A percentile compares a stretch with the other conserved stretches of the same genome.
These are phyloP conservation scores for Gentiana macrophylla DNA, from an alignment of 257 asterid genomes.

Conservation along the genomic window DNA sequence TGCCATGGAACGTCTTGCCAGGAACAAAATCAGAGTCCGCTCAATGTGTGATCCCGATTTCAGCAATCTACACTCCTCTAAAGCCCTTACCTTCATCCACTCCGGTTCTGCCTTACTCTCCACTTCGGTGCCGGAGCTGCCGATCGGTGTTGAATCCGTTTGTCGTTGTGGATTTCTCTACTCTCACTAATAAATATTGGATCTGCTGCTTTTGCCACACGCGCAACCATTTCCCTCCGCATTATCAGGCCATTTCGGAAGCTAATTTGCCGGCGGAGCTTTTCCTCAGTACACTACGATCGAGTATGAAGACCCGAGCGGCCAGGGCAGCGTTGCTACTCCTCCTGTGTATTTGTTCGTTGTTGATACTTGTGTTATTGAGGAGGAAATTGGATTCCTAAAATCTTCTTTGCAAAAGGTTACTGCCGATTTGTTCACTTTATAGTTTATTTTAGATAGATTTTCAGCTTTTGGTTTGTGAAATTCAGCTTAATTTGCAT, in stretches of 20 bases:
- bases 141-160: slow-evolving; percentile 91
- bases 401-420: slow-evolving; percentile 86
- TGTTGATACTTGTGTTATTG: slow-evolving; percentile 80
- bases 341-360: slow-evolving; percentile 62
- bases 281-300: slow-evolving; percentile 79
- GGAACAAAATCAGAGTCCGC: slow-evolving; percentile 89
- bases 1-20: slow-evolving; percentile 98
- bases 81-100: slow-evolving; percentile 61
- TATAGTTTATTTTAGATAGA: not conserved
- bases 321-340: slow-evolving; percentile 21
- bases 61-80: slow-evolving; percentile 85
- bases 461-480: not conserved
- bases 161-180: slow-evolving; percentile 81
- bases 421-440: not conserved
- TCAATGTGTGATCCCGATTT: slow-evolving; percentile 81
- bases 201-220: slow-evolving; percentile 89
- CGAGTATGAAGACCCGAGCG: slow-evolving; percentile 50
- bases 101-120: slow-evolving; percentile 70
- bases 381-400: slow-evolving; percentile 82
- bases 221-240: slow-evolving; percentile 78
- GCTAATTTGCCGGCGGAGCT: slow-evolving; percentile 89
- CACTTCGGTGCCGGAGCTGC: slow-evolving; percentile 92
- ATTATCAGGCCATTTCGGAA: slow-evolving; percentile 81
- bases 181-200: slow-evolving; percentile 68
- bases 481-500: not conserved